These are phyloP conservation scores for Eimeria falciformis DNA, from an alignment of 169 alveolate species.

Conservation along the genomic window DNA sequence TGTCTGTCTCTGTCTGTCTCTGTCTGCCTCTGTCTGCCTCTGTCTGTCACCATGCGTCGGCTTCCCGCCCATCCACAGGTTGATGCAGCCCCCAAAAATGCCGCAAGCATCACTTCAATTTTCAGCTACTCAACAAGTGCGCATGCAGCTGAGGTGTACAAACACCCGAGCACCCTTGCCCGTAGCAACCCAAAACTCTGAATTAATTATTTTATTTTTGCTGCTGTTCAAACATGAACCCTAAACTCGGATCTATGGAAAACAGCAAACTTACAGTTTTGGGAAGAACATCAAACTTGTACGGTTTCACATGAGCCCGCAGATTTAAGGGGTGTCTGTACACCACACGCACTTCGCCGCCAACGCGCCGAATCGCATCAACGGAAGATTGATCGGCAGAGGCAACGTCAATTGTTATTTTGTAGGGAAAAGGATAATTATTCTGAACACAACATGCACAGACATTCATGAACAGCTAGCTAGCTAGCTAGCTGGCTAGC, in stretches of 20 bases:
- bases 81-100: not conserved
- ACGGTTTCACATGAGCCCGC: slow-evolving; percentile 91
- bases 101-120: not conserved
- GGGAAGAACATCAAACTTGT: slow-evolving; percentile 89
- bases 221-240: not conserved
- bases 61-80: too few species aligned
- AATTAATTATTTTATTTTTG: not conserved
- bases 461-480: not conserved
- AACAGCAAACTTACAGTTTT: slow-evolving; percentile 79
- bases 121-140: not conserved
- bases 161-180: not conserved
- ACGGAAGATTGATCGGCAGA: slow-evolving; percentile 92
- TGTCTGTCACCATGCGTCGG: too few species aligned
- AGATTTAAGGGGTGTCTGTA: slow-evolving; percentile 87
- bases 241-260: not conserved
- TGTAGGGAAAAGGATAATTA: slow-evolving; percentile 93
- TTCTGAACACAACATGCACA: slow-evolving; percentile 74
- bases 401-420: slow-evolving; percentile 90
- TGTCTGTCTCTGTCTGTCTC: too few species aligned
- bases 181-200: slow-evolving; percentile 22
- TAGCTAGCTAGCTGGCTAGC: slow-evolving; percentile 11
- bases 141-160: not conserved
- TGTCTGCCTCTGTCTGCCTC: too few species aligned
- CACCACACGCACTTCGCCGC: slow-evolving; percentile 89
- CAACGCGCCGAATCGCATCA: slow-evolving; percentile 90